Conservation (phyloP, 345 rosid species). For the Arabidopsis thaliana region DNA sequence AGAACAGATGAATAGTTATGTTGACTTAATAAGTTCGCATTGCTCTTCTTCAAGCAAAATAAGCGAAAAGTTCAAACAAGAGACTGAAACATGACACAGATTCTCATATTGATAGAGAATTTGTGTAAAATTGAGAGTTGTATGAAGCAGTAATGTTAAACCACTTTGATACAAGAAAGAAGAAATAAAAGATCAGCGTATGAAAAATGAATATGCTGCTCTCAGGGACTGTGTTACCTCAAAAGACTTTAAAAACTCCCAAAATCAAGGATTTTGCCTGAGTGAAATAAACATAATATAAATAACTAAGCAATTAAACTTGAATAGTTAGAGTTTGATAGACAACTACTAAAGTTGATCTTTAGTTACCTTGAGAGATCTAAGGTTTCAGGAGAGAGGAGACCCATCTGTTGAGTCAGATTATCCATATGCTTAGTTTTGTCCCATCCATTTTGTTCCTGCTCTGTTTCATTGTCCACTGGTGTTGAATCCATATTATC, state of each 20-base stretch:
- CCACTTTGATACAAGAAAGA: slow-evolving; percentile 12
- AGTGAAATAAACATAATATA: not conserved
- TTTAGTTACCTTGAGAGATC: slow-evolving; percentile 41
- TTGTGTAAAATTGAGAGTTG: not conserved
- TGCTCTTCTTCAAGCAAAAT: slow-evolving; percentile 5
- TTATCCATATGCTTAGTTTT: slow-evolving; percentile 62
- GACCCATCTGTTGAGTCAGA: slow-evolving; percentile 88
- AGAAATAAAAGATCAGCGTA: slow-evolving; percentile 10
- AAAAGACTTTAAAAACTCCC: slow-evolving; percentile 12
- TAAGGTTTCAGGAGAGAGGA: slow-evolving; percentile 62
- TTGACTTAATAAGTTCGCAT: not conserved
- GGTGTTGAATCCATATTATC: slow-evolving; percentile 70
- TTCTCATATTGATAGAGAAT: not conserved
- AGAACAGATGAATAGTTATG: not conserved
- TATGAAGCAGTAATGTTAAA: slow-evolving; percentile 2
- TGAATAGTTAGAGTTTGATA: not conserved
- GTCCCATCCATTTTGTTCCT: slow-evolving; percentile 56
- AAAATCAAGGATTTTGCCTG: slow-evolving; percentile 43
- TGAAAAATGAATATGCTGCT: slow-evolving; percentile 35
- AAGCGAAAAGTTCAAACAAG: not conserved
- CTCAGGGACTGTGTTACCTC: slow-evolving; percentile 18
- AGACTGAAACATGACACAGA: slow-evolving; percentile 26
- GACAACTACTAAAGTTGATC: not conserved
- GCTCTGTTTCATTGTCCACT: slow-evolving; percentile 47
- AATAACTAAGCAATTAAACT: slow-evolving; percentile 5